Percentiles rank a stretch among this genome's conserved stretches.
phyloP scores from a whole-genome alignment of 2,329 filamentous ascomycete species.

The Fusarium sp. region DNA sequence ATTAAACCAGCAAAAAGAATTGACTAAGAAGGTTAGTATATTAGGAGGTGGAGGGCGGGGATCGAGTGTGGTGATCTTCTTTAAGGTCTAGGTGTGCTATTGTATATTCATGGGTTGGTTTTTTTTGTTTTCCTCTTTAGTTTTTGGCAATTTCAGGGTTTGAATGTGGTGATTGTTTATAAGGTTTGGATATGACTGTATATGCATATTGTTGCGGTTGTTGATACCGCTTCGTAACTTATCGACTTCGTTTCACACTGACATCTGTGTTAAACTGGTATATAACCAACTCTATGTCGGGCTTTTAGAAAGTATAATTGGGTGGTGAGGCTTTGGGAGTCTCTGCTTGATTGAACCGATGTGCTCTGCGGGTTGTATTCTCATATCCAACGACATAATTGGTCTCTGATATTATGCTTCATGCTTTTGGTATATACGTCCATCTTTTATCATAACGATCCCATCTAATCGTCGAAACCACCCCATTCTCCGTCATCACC shows the following conservation, averaged over 20 bases:
- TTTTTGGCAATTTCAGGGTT: no score
- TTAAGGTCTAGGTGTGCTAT: no score
- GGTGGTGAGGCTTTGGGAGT: neutral
- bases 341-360: neutral
- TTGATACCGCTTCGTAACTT: neutral
- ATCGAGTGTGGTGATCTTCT: neutral
- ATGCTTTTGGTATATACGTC: conserved; percentile 1
- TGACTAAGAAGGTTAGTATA: neutral
- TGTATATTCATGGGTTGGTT: no score
- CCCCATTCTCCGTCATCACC: conserved; percentile 57
- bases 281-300: neutral
- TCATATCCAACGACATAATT: neutral
- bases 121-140: no score
- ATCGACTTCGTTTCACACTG: neutral
- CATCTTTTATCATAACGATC: neutral
- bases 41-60: neutral
- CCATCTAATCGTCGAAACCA: conserved; percentile 55
- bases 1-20: neutral
- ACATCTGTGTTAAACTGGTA: neutral
- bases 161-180: neutral
- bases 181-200: neutral
- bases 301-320: neutral
- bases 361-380: neutral
- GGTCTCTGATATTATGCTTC: neutral
- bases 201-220: neutral